phyloP scores from a whole-genome alignment of 2,329 filamentous ascomycete genomes.

The Neurospora crassa region DNA sequence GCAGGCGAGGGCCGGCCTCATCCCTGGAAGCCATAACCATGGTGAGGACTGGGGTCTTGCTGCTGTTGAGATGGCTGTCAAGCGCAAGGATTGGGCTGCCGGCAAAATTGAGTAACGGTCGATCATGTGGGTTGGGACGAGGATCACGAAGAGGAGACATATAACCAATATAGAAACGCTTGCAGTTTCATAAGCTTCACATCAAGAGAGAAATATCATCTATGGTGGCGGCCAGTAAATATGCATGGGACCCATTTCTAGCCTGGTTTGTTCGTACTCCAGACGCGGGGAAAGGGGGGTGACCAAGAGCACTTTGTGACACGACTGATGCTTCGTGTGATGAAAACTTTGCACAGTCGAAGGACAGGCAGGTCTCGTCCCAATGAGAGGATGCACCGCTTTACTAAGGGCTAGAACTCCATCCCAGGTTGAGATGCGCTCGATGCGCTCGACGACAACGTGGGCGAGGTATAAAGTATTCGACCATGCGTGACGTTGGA shows the following conservation, averaged over 20 bases:
- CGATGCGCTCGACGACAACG: neutral
- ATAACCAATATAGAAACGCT: slow-evolving; percentile 7
- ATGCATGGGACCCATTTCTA: neutral
- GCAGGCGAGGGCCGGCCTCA: slow-evolving; percentile 69
- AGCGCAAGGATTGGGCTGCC: slow-evolving; percentile 73
- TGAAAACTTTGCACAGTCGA: neutral
- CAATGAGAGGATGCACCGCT: neutral
- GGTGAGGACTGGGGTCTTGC: slow-evolving; percentile 93
- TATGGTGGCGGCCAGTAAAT: neutral
- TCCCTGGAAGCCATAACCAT: slow-evolving; percentile 70
- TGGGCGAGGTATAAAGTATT: neutral
- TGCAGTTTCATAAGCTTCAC: slow-evolving; percentile 6
- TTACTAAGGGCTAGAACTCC: neutral
- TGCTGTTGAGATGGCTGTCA: slow-evolving; percentile 87
- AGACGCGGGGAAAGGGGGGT: neutral
- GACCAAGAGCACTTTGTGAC: neutral
- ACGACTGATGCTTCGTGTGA: neutral
- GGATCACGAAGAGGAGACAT: slow-evolving; percentile 4
- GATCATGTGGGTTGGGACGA: neutral
- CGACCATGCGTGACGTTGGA: slow-evolving; percentile 5
- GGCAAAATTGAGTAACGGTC: slow-evolving; percentile 45
- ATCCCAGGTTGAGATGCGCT: neutral
- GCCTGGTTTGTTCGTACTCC: neutral
- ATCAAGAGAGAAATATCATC: slow-evolving; percentile 5
- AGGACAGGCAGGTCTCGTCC: neutral